Base-by-base conservation (phyloP, 2,329 filamentous ascomycete genomes). In the Hysterium pulicare region DNA sequence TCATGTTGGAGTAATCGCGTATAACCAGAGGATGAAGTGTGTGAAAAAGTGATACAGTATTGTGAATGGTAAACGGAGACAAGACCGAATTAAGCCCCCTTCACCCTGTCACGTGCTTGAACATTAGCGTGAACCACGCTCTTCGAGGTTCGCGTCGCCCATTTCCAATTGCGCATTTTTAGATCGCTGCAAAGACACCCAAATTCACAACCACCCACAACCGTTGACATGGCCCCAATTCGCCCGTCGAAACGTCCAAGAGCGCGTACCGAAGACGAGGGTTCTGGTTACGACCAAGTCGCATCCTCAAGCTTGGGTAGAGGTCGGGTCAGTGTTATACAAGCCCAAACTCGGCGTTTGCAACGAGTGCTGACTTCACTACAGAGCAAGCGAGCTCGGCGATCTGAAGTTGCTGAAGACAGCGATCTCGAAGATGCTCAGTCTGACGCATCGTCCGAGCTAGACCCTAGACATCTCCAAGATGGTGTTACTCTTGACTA, bases 231-330 rank as follows among this genome's bases (percentile, higher is more conserved):
- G 56, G 59, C 58, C 34, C 54, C 52, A 17, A 55, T 57, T 42
- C 53, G 58, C 45, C 55, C 57, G 35, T 53, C 56, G 17, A 66
- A 66, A 52, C 61, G 63, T n/a, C 50, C 53, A 34, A 58, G 55
- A 32, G 55, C 54, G 20, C 46, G 56, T 3, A 58, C 54, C 5
- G 44, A 48, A 30, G 48, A 47, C 17, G 34, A 33, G 33, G 7
- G 3, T 49, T 53, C 23, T 49, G 49, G 26, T 19, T 53, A 35
- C 6, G 28, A 9, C n/a, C 16, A 13, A 10, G 38, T 19, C 2
- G 16, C 19, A 13, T 38, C 33, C 13, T 13, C 33, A 5, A 31
- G 15, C 16, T 24, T 28, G 21, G 17, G 49, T 54, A 42, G 6
- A 43, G 44, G 24, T 40, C 47, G 16, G 37, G 46, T 23, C 37